Base-by-base conservation (phyloP, 257 asterid genomes). In the Echium plantagineum region DNA sequence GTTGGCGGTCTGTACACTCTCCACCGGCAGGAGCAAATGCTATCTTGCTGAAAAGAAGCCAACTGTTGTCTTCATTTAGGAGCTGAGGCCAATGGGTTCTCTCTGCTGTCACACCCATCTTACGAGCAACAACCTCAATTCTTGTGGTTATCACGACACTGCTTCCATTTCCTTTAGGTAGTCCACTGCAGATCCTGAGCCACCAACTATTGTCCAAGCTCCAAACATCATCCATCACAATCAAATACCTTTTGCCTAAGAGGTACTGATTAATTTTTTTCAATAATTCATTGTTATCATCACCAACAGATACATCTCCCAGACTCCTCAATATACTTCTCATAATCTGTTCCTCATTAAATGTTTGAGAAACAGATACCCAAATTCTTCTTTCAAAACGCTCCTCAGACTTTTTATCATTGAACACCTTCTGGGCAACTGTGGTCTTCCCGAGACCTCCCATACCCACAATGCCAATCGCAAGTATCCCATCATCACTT, bases 361-460 rank as follows among this genome's bases (percentile, higher is more conserved):
- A 73, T 30, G 74, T 69, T 65, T 68, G 78, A 58, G 74, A 64
- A 65, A 69, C 74, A 56, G 78, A 73, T 13, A 69, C 74, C 78
- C 78, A 73, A 24, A 73, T 65, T 42, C 78, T 69, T 67, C 74
- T 73, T 16, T 73, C 78, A 7, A 69, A 73, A 46, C 30, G 64
- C 18, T 64, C 49, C 58, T 73, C 72, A 16, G 65, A n/a, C 16
- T 55, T 62, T 53, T 57, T 61, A 18, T 69, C 74, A 52, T 73
- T 65, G 38, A 68, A 73, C 16, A 73, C 72, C 51, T 69, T 58
- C 55, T 69, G 78, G 17, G 78, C 69, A 60, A 73, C 53, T 19
- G 74, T 69, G 55, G 78, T 69, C 67, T 73, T 73, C 5, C 78
- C 78, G 21, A 74, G 28, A 22, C 75, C 78, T 8, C 78, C 78